These are phyloP conservation scores for Scheffersomyces titani DNA, from an alignment of 1,139 yeast genomes.

Conservation along the genomic window DNA sequence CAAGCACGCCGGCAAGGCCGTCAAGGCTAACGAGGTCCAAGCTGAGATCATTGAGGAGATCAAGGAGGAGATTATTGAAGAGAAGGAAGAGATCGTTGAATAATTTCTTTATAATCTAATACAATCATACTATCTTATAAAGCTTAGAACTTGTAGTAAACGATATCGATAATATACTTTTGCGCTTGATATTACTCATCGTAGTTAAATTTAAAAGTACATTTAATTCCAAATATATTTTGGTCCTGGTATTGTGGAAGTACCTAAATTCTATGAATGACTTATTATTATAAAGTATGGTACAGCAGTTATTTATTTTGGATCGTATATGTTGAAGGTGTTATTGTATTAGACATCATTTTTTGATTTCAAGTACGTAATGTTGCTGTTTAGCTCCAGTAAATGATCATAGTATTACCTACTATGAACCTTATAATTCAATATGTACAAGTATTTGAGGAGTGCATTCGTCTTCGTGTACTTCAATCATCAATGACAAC, in stretches of 20 bases:
- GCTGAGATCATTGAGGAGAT: slow-evolving; percentile 72
- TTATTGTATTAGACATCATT: neutral
- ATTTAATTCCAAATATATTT: too few relatives aligned
- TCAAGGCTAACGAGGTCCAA: slow-evolving; percentile 49
- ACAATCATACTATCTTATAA: neutral
- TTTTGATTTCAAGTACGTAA: neutral
- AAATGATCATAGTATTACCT: neutral
- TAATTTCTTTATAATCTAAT: slow-evolving; percentile 15
- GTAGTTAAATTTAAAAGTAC: neutral
- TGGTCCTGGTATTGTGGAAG: too few relatives aligned
- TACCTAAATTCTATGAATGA: too few relatives aligned
- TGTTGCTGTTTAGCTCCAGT: neutral
- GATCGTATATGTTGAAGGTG: neutral
- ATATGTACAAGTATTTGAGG: neutral
- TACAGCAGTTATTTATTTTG: too few relatives aligned
- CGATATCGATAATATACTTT: neutral
- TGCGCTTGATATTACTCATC: neutral
- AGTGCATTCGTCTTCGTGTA: neutral
- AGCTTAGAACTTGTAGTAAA: neutral
- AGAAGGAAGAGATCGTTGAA: slow-evolving; percentile 77
- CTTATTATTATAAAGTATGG: too few relatives aligned
- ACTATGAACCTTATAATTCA: neutral
- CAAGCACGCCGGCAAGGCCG: slow-evolving; percentile 49
- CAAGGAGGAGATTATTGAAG: slow-evolving; percentile 71
- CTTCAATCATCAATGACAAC: neutral